Conservation (phyloP, 2,329 filamentous ascomycete species). For the Pseudogymnoascus sp. region DNA sequence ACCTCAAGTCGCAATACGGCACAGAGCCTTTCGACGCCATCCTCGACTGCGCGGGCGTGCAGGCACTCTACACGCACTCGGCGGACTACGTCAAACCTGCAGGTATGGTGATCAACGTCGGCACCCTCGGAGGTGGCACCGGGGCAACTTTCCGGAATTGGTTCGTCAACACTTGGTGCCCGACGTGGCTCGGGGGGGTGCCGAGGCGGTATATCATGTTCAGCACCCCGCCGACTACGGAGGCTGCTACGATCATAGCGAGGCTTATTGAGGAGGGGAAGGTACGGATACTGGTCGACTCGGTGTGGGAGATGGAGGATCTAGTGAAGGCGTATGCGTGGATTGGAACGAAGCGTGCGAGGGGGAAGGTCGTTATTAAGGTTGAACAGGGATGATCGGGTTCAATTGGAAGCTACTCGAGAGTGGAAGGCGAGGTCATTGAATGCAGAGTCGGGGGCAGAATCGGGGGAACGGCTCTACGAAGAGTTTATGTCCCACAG, state of each 20-base stretch:
- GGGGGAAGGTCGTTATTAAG: slow-evolving; percentile 32
- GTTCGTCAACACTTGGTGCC: slow-evolving; percentile 12
- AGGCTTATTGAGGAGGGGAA: slow-evolving; percentile 11
- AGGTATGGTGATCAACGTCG: slow-evolving; percentile 11
- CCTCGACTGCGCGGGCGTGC: slow-evolving; percentile 12
- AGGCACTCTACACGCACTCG: slow-evolving; percentile 12
- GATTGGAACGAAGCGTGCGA: slow-evolving; percentile 29
- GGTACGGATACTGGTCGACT: slow-evolving; percentile 23
- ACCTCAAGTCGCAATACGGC: slow-evolving; percentile 10
- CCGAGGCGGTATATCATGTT: slow-evolving; percentile 13
- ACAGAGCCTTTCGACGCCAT: slow-evolving; percentile 10
- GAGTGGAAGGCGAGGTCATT: not conserved
- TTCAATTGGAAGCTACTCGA: not conserved
- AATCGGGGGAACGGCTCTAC: not conserved
- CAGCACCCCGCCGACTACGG: slow-evolving; percentile 10
- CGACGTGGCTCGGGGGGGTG: slow-evolving; percentile 12
- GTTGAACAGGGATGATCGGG: not conserved
- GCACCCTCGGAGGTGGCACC: not conserved
- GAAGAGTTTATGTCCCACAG: not conserved
- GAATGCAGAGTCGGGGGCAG: not conserved
- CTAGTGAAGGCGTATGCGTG: slow-evolving; percentile 31
- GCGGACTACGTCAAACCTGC: slow-evolving; percentile 11
- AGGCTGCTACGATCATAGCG: slow-evolving; percentile 7
- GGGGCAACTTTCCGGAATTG: slow-evolving; percentile 7
- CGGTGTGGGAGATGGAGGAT: slow-evolving; percentile 33